Evolutionary conservation across 2,329 filamentous ascomycete species (phyloP).

Genomic region (Fusarium sp.): DNA sequence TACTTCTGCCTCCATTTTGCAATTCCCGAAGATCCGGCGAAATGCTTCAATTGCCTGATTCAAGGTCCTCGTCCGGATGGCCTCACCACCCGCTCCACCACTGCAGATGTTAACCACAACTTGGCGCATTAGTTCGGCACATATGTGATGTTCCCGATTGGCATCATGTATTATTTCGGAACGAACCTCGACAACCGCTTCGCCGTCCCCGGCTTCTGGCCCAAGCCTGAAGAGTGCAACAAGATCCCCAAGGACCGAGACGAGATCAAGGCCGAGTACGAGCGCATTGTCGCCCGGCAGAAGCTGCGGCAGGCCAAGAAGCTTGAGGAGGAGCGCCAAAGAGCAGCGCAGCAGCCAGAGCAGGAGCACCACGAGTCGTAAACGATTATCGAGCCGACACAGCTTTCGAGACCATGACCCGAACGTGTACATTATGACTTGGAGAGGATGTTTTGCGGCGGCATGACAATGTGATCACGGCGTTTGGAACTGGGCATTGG

Average conservation of each 20-base stretch:
- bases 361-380: constrained; percentile 28
- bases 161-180: constrained; percentile 99
- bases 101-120: constrained; percentile 10
- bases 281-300: constrained; percentile 68
- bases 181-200: constrained; percentile 96
- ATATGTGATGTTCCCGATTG: constrained; percentile 98
- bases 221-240: constrained; percentile 78
- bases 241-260: constrained; percentile 78
- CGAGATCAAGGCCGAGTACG: constrained; percentile 82
- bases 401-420: constrained; percentile 11
- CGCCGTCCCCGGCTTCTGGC: constrained; percentile 91
- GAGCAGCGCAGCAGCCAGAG: constrained; percentile 35
- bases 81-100: background rate
- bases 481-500: constrained; percentile 38
- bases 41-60: background rate
- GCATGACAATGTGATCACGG: constrained; percentile 36
- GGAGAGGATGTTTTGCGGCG: constrained; percentile 8
- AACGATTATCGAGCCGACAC: constrained; percentile 2
- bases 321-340: constrained; percentile 48
- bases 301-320: constrained; percentile 75
- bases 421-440: constrained; percentile 36
- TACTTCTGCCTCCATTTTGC: background rate
- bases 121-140: constrained; percentile 78
- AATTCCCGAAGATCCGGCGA: background rate
- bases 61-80: background rate